Percentiles rank a stretch among this genome's conserved stretches.
Conservation (phyloP, 768 basidiomycete genomes). For the Lyophyllum semitale region DNA sequence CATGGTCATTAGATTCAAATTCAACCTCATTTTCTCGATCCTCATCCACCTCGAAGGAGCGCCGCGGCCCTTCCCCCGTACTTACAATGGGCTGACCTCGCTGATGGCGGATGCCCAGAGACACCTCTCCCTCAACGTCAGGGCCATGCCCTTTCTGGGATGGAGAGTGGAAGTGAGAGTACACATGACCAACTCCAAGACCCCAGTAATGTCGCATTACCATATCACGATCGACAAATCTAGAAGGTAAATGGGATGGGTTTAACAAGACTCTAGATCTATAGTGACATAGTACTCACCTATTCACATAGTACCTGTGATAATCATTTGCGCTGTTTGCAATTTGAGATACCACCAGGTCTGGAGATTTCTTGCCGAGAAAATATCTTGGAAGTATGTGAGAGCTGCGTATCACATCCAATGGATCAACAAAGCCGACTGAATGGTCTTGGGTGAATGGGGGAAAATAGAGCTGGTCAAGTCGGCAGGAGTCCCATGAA, state of each 20-base stretch:
- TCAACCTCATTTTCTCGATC: too few species aligned
- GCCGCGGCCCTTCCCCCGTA: too few species aligned
- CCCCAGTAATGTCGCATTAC: constrained; percentile 7
- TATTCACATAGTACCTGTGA: neutral
- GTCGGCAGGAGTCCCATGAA: too few species aligned
- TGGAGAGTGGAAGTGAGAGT: neutral
- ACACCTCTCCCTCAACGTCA: too few species aligned
- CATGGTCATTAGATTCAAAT: too few species aligned
- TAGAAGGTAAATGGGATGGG: neutral
- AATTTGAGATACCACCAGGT: neutral
- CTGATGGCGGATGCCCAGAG: too few species aligned
- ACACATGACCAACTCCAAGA: neutral
- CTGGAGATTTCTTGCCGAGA: neutral
- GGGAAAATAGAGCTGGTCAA: too few species aligned
- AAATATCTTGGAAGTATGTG: neutral
- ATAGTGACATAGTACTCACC: neutral
- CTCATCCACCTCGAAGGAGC: too few species aligned
- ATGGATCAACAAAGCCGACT: too few species aligned
- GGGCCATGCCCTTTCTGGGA: too few species aligned
- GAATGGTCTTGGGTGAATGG: too few species aligned
- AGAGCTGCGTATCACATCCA: neutral
- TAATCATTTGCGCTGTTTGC: neutral
- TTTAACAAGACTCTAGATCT: neutral
- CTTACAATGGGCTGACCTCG: too few species aligned
- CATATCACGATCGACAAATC: constrained; percentile 3